Base-by-base conservation (phyloP, 352 stramenopile genomes). In the Pythium insidiosum region DNA sequence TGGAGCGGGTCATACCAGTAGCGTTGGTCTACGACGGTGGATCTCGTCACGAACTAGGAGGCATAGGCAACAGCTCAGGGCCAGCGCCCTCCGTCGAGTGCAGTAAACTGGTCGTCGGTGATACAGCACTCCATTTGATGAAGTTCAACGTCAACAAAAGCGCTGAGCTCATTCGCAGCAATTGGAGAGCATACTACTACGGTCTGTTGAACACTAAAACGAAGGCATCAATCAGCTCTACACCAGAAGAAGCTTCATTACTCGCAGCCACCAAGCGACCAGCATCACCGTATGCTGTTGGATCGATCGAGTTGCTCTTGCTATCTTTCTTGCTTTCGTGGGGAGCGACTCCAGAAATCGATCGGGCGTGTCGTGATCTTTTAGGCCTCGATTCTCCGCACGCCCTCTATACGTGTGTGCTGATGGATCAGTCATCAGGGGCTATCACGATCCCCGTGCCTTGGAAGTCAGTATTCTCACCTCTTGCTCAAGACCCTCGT, bases 321-420 rank as follows among this genome's bases (percentile, higher is more conserved):
- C 43, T 93, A 9, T 84, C 77, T 13, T 75, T 88, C 38, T 23
- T 89, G 31, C 43, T 90, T n/a, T 88, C 77, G 10, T 93, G 80
- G 80, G 66, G 68, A 37, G 67, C 68, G 18, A 70, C 73, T 15
- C 58, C 66, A 21, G 68, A 81, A 16, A 80, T 90, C 26, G 80
- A 93, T 61, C 66, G 68, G 21, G 65, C 67, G 1, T 88, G 77
- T 44, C 55, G 41, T 10, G 44, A 63, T 5, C 52, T 87, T 1
- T 55, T 92, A 20, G 80, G 76, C 12, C 56, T 92, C 4, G 39
- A 82, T 24, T 38, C 59, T 5, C 73, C 72, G 3, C 47, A 68
- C 24, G 37, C 68, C 7, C 36, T 84, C 10, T 90, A 81, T 40
- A 87, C 75, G 19, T 87, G 79, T 36, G 78, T 80, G 0, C 38